Conservation (phyloP, 345 rosid species). For the Citrus reticulata region DNA sequence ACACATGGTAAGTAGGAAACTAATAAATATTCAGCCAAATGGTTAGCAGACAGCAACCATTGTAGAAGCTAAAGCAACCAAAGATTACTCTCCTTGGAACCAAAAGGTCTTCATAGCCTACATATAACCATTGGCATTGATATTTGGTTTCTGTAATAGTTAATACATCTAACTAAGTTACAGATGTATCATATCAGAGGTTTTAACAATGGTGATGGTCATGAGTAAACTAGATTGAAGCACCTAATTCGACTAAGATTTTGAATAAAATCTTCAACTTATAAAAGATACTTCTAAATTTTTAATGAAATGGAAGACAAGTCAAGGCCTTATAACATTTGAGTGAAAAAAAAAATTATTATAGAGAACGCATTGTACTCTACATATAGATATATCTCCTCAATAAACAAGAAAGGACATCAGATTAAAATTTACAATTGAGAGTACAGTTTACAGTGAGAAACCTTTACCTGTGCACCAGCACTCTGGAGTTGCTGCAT, state of each 20-base stretch:
- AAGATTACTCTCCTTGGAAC: neutral
- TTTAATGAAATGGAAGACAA: too few relatives aligned
- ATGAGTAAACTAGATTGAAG: neutral
- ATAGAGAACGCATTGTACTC: neutral
- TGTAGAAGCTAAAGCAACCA: neutral
- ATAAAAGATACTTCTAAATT: too few relatives aligned
- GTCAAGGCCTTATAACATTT: neutral
- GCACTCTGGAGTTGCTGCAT: conserved; percentile 49
- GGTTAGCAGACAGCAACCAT: neutral
- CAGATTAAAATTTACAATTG: neutral
- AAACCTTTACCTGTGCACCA: conserved; percentile 77
- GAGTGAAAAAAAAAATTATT: too few relatives aligned
- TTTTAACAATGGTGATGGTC: neutral
- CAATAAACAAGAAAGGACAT: neutral
- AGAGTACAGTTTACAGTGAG: neutral
- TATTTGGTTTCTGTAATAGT: neutral
- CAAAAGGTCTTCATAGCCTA: neutral
- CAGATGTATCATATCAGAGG: neutral
- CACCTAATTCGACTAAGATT: neutral
- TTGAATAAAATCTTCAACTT: neutral
- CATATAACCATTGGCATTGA: neutral
- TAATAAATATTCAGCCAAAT: neutral
- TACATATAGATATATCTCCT: neutral
- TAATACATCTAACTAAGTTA: neutral
- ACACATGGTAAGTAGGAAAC: neutral